Evolutionary conservation across 176 grass and related monocot species (phyloP), one percentile per base, ranked within the genome.

Genomic region (Poa annua): DNA sequence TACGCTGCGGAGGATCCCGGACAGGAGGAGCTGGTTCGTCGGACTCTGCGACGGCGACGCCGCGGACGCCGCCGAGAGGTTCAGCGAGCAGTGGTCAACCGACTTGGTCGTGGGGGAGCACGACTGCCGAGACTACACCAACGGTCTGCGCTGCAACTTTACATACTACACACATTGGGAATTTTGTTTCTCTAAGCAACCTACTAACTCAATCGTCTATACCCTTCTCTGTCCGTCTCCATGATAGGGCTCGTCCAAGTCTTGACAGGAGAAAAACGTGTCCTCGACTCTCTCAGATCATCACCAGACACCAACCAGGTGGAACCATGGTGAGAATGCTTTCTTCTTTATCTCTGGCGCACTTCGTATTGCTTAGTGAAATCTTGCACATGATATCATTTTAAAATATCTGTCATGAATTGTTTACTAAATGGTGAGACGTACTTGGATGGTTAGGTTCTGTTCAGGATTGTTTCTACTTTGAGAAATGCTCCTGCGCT

Each of bases 41-140:
- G 92, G 96, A 54, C 87, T 73, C 79, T 47, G 82, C 76, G 71
- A 83, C 51, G 56, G 33, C 66, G 88, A 83, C 79, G 78, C 79
- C 67, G 53, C 80, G 7, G 79, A 33, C 75, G 81, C 80, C 51
- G 90, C 92, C 61, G 75, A 88, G 72, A 85, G 59, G 78, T 98
- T 98, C 89, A 98, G 86, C 82, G 85, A 88, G 42, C 71, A 34
- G 39, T 98, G 91, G 96, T 51, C 85, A 21, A 93, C 90, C 61
- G 83, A 89, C 76, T 86, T 93, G 65, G 78, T 91, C 63, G 85
- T 93, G 42, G 92, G 92, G 75, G 76, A 84, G 83, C 89, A 95
- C 51, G 96, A 95, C 88, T 95, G 96, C 49, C 89, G 89, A 8
- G 83, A 95, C 74, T 95, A 91, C 82, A 93, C 89, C 29, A 92